Percentiles rank a stretch among this genome's conserved stretches.
Evolutionary conservation across 1,139 yeast genomes (phyloP).

Genomic region (Maudiozyma humilis): DNA sequence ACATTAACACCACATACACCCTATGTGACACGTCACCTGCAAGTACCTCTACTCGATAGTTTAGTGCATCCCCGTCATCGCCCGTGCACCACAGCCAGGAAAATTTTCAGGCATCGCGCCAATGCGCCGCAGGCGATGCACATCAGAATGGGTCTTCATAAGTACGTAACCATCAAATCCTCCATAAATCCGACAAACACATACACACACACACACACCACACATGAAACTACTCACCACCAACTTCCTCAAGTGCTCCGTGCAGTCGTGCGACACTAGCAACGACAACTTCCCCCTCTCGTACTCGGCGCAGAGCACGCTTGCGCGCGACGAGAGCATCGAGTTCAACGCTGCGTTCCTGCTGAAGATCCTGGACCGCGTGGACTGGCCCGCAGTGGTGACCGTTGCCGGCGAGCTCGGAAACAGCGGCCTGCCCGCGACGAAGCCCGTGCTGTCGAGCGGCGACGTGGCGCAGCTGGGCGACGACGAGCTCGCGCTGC

Average conservation of each 20-base stretch:
- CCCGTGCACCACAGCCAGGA: too few relatives aligned
- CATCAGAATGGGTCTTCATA: too few relatives aligned
- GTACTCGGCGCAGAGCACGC: constrained; percentile 52
- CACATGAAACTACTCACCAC: constrained; percentile 87
- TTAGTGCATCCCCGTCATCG: too few relatives aligned
- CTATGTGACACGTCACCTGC: too few relatives aligned
- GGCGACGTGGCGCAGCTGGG: constrained; percentile 29
- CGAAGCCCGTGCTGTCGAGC: constrained; percentile 46
- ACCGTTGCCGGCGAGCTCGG: constrained; percentile 72
- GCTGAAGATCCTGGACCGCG: constrained; percentile 64
- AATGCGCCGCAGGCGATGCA: too few relatives aligned
- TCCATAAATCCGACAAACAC: background rate
- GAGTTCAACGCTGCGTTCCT: constrained; percentile 82
- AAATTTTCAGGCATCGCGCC: too few relatives aligned
- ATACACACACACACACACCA: background rate
- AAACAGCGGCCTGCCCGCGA: constrained; percentile 46
- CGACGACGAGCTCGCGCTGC: constrained; percentile 50
- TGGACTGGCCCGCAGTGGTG: constrained; percentile 82
- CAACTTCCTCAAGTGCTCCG: constrained; percentile 91
- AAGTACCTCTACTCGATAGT: too few relatives aligned
- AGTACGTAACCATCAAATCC: too few relatives aligned
- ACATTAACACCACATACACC: too few relatives aligned
- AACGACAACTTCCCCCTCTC: constrained; percentile 73
- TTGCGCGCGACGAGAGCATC: constrained; percentile 62
- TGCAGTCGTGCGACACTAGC: constrained; percentile 67